These are phyloP conservation scores for Pyrenophora graminea DNA, from an alignment of 2,329 filamentous ascomycete species.

Conservation along the genomic window DNA sequence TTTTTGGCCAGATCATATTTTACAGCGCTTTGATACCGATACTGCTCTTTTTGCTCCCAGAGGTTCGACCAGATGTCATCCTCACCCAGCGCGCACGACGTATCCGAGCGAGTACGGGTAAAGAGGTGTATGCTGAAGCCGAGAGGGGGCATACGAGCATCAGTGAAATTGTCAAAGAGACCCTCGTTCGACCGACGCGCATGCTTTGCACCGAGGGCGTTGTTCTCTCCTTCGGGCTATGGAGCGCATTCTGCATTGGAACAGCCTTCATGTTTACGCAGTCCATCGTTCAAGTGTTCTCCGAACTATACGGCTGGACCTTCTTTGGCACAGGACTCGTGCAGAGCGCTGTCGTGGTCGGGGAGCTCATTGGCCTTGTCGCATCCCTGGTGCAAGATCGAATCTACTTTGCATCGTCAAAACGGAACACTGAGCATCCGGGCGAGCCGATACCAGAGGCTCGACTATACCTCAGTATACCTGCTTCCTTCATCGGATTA, in stretches of 20 bases:
- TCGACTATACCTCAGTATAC: slow-evolving; percentile 51
- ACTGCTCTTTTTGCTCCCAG: slow-evolving; percentile 50
- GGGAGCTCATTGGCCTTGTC: slow-evolving; percentile 51
- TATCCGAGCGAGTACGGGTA: slow-evolving; percentile 36
- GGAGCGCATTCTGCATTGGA: slow-evolving; percentile 55
- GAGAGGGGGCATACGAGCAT: slow-evolving; percentile 44
- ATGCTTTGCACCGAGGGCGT: slow-evolving; percentile 57
- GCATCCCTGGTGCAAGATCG: slow-evolving; percentile 43
- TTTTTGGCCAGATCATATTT: slow-evolving; percentile 52
- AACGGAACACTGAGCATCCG: slow-evolving; percentile 44
- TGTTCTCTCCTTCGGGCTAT: slow-evolving; percentile 53
- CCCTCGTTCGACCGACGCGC: slow-evolving; percentile 44
- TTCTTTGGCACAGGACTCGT: slow-evolving; percentile 52
- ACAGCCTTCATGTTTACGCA: slow-evolving; percentile 57
- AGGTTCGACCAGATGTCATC: slow-evolving; percentile 55
- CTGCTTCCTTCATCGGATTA: slow-evolving; percentile 53
- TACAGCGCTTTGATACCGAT: slow-evolving; percentile 49
- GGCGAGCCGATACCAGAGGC: slow-evolving; percentile 52
- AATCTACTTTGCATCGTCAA: slow-evolving; percentile 50
- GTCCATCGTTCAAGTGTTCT: slow-evolving; percentile 51
- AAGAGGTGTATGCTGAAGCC: slow-evolving; percentile 36
- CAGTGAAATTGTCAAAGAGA: slow-evolving; percentile 40
- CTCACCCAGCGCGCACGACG: slow-evolving; percentile 44
- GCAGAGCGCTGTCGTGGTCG: slow-evolving; percentile 52
- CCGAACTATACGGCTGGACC: slow-evolving; percentile 46